These are phyloP conservation scores for Gossypium arboreum DNA, from an alignment of 345 rosid genomes.

Conservation along the genomic window DNA sequence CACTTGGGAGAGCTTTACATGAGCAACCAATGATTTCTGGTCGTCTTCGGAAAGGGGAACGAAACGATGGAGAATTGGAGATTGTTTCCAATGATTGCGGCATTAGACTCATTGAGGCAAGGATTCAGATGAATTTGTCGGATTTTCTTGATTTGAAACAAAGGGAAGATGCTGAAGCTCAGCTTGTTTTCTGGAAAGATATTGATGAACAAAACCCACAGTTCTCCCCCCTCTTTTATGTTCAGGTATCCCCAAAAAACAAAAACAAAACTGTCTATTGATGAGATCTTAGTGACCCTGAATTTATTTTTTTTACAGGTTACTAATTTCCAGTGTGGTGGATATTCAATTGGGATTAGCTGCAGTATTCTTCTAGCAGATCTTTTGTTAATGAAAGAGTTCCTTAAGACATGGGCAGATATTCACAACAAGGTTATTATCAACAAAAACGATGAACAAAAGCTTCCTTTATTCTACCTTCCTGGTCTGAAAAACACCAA, in stretches of 20 bases:
- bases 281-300: neutral
- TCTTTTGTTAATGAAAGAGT: constrained; percentile 33
- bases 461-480: constrained; percentile 49
- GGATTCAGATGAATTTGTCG: constrained; percentile 32
- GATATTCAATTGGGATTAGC: constrained; percentile 81
- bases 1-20: constrained; percentile 48
- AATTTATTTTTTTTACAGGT: constrained; percentile 35
- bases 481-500: constrained; percentile 31
- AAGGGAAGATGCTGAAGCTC: constrained; percentile 43
- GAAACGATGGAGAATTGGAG: constrained; percentile 44
- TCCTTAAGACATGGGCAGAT: constrained; percentile 53
- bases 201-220: constrained; percentile 59
- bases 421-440: constrained; percentile 36
- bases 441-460: constrained; percentile 13
- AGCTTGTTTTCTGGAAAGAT: constrained; percentile 71
- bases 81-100: constrained; percentile 76
- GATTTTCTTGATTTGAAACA: constrained; percentile 46
- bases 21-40: constrained; percentile 66
- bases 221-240: constrained; percentile 65
- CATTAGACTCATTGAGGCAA: constrained; percentile 58
- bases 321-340: constrained; percentile 79
- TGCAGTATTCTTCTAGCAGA: constrained; percentile 73
- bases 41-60: constrained; percentile 43
- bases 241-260: constrained; percentile 40
- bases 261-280: neutral